Evolutionary conservation across 345 rosid genomes (phyloP).

Genomic region (Pistacia atlantica): DNA sequence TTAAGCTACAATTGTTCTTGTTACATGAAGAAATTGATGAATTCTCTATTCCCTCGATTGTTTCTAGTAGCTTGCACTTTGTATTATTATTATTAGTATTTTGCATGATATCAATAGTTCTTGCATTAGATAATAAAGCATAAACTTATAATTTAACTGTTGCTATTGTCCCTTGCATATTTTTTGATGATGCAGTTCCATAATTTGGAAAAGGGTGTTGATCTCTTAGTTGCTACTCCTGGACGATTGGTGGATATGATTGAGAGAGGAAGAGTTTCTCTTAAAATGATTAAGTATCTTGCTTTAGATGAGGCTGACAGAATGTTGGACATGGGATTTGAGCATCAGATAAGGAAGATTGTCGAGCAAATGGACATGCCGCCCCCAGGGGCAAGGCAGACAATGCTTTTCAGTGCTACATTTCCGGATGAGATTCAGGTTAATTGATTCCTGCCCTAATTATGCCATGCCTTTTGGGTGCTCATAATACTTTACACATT

Average conservation of each 20-base stretch:
- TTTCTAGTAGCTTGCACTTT: too few relatives aligned
- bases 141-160: too few relatives aligned
- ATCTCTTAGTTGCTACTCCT: slow-evolving; percentile 61
- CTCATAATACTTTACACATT: background rate
- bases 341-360: slow-evolving; percentile 58
- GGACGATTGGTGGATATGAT: slow-evolving; percentile 58
- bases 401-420: slow-evolving; percentile 62
- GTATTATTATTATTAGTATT: too few relatives aligned
- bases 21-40: background rate
- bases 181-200: slow-evolving; percentile 30
- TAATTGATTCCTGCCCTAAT: background rate
- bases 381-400: slow-evolving; percentile 50
- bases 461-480: background rate
- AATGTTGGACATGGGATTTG: slow-evolving; percentile 71
- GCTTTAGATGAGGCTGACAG: slow-evolving; percentile 63
- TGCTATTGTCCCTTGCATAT: too few relatives aligned
- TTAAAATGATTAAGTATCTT: slow-evolving; percentile 41
- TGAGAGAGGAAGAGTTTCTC: slow-evolving; percentile 48
- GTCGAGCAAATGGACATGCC: slow-evolving; percentile 60
- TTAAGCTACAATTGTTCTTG: too few relatives aligned
- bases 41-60: too few relatives aligned
- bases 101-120: too few relatives aligned
- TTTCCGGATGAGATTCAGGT: slow-evolving; percentile 62
- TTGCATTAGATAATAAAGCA: too few relatives aligned
- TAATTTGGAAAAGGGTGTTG: slow-evolving; percentile 52